Base-by-base conservation (phyloP, 2,329 filamentous ascomycete genomes). In the Aspergillus fijiensis region DNA sequence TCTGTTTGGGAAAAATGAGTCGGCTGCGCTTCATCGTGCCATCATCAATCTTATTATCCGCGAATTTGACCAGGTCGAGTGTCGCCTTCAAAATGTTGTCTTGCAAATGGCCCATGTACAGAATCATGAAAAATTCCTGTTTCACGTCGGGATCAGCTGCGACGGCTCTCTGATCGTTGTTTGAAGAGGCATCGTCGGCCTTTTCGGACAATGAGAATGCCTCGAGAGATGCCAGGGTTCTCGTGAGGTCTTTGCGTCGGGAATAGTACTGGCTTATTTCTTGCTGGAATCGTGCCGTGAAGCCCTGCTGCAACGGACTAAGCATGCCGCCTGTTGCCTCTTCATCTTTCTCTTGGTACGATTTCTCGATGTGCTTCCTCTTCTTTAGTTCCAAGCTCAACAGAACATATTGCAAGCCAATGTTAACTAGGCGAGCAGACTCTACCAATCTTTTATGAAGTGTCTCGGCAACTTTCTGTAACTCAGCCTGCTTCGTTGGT, bases 71-170 rank as follows among this genome's bases (percentile, higher is more conserved):
- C 19, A 92, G 79, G 6, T 85, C 81, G 25, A 85, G 76, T 2
- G 89, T 82, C 0, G 87, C 82, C 55, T 83, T 79, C 16, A 85
- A 84, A 2, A 86, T 76, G 2, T 78, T 81, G 66, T 83, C 82
- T 2, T 88, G 77, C 6, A 92, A 75, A 66, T 88, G 89, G 64
- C 90, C 86, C 73, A 92, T 85, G 70, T 87, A 87, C 2, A 74
- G 63, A 12, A 75, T 69, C 12, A 90, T 75, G 68, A 89, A 91
- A 2, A 92, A 80, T 68, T 91, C 88, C 19, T 85, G 81, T 64
- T 29, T 61, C 6, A 72, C 65, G 56, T 80, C 70, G 4, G 67
- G 63, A 49, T 72, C 65, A 14, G 54, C 48, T 3, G 61, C 54
- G 2, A 67, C 45, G 4, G 55, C 54, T 31, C 51, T 53, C 23